Evolutionary conservation across 2,329 filamentous ascomycete species (phyloP), one percentile per base, ranked within the genome.

Genomic region (Fusarium lyarnte): DNA sequence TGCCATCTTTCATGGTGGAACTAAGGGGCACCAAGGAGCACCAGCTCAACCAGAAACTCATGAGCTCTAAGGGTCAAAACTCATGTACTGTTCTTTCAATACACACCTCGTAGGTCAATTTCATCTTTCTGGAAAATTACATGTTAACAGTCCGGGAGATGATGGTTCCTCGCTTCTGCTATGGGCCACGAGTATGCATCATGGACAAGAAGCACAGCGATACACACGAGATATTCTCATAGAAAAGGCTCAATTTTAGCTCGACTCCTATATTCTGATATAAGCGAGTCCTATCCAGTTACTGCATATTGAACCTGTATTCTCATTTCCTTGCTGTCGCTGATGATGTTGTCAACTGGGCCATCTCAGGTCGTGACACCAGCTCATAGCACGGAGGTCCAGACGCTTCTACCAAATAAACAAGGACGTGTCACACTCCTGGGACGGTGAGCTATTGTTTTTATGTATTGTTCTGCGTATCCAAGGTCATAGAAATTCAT

Each of bases 81-180:
- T 38, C 19, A 3, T n/a, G 17, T 36, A 12, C 10, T 16, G 7
- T 17, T 52, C 23, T 25, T n/a, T 36, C 19, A 52, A 5, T 23
- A 13, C 4, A 19, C 4, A 19, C 5, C 16, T 13, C 16, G 2
- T 33, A n/a, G 4, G 8, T 13, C 13, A 14, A 4, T 2, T 3
- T 0, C 29, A 23, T 29, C 6, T 33, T 33, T 7, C n/a, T 23
- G 29, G 4, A 8, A 5, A n/a, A 8, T 14, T 3, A 23, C 16
- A 23, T 23, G 29, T 5, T 8, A 49, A 23, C 6, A 10, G 46
- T 10, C 29, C 12, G 14, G 8, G 29, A 10, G 3, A 33, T 19
- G 9, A 10, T 51, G 4, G 23, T 14, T 14, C 23, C 29, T 49
- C 16, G 13, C 3, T 49, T 51, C n/a, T 33, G 11, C n/a, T n/a